Conservation (phyloP, 352 stramenopile genomes). For the Globisporangium cystogenes region DNA sequence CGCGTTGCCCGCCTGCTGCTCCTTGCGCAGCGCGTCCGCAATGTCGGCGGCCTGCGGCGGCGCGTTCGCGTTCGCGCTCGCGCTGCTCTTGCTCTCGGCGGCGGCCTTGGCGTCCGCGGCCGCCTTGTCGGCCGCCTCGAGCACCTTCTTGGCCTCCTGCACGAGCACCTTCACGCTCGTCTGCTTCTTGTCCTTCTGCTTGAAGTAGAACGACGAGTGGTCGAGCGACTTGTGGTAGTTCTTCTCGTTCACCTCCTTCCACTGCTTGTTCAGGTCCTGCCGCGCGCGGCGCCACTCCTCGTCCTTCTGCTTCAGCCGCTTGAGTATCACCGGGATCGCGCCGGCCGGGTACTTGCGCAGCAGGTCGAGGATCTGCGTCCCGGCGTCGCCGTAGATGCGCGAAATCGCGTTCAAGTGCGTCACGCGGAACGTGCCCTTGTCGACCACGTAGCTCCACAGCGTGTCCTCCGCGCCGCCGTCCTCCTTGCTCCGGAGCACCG, state of each 20-base stretch:
- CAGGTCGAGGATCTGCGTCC: constrained; percentile 89
- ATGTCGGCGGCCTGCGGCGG: constrained; percentile 50
- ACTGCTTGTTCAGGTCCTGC: constrained; percentile 95
- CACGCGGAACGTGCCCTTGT: constrained; percentile 93
- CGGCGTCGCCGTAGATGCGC: constrained; percentile 96
- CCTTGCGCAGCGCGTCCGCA: constrained; percentile 56
- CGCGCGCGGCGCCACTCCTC: constrained; percentile 92
- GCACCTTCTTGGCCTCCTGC: constrained; percentile 80
- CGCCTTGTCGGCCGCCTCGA: constrained; percentile 58
- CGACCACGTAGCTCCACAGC: constrained; percentile 89
- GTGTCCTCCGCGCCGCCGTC: constrained; percentile 43
- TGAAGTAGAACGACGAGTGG: constrained; percentile 99
- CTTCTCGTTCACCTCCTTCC: constrained; percentile 96
- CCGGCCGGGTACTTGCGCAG: constrained; percentile 95
- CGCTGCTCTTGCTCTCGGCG: constrained; percentile 3
- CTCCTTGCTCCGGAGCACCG: constrained; percentile 70
- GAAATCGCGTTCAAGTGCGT: constrained; percentile 98
- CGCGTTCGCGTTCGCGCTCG: constrained; percentile 20
- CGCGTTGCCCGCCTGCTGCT: constrained; percentile 29
- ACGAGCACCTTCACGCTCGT: constrained; percentile 94
- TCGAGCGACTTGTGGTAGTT: constrained; percentile 99
- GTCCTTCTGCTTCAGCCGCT: constrained; percentile 98
- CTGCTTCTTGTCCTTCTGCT: constrained; percentile 97
- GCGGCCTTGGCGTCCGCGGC: constrained; percentile 19
- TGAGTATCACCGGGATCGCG: constrained; percentile 97